These are phyloP conservation scores for Musa schizocarpa DNA, from an alignment of 176 grass and related monocot species.

Conservation along the genomic window DNA sequence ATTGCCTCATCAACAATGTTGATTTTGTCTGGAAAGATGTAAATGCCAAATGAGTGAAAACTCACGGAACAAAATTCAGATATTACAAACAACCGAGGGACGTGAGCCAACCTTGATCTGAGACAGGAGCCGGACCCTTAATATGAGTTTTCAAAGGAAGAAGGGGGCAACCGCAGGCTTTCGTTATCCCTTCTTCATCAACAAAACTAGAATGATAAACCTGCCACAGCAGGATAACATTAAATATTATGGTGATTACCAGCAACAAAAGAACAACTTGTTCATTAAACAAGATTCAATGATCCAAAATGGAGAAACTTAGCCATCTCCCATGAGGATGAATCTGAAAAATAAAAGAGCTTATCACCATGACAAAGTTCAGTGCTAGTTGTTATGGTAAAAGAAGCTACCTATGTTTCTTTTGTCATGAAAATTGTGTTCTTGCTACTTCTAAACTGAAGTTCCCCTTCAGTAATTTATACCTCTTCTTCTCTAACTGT, in stretches of 20 bases:
- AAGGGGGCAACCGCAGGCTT: slow-evolving; percentile 79
- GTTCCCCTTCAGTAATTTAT: too few relatives aligned
- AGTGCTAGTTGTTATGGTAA: too few relatives aligned
- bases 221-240: slow-evolving; percentile 20
- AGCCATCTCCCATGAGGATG: too few relatives aligned
- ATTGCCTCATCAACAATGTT: slow-evolving; percentile 95
- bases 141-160: slow-evolving; percentile 85
- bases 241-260: background rate
- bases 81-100: background rate
- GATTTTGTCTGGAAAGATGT: slow-evolving; percentile 43
- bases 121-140: slow-evolving; percentile 62
- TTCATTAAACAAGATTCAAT: too few relatives aligned
- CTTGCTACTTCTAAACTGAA: too few relatives aligned
- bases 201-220: slow-evolving; percentile 89
- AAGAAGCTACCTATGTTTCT: too few relatives aligned
- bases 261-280: too few relatives aligned
- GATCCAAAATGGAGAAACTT: too few relatives aligned
- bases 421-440: too few relatives aligned
- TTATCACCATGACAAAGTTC: too few relatives aligned
- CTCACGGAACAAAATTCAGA: background rate
- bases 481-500: too few relatives aligned
- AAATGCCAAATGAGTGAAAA: slow-evolving; percentile 4
- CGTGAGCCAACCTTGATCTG: slow-evolving; percentile 47
- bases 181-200: slow-evolving; percentile 43
- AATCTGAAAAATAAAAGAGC: too few relatives aligned